Conservation (phyloP, 2,329 filamentous ascomycete species). For the Monilinia vaccinii-corymbosi region DNA sequence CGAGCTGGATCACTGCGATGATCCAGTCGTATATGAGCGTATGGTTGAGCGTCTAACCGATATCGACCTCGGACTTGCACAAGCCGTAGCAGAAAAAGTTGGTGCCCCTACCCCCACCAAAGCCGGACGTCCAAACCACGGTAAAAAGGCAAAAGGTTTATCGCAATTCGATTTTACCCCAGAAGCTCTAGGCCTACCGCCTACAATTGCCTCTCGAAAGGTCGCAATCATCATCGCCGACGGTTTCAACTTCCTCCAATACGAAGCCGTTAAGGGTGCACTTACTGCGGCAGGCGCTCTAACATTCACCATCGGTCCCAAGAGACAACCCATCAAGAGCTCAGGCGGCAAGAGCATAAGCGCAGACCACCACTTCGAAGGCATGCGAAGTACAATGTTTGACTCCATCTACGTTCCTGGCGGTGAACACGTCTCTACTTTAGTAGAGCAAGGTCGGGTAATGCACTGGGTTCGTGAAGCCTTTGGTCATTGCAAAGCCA, state of each 20-base stretch:
- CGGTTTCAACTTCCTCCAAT: constrained; percentile 60
- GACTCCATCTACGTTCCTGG: constrained; percentile 72
- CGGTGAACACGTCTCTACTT: constrained; percentile 52
- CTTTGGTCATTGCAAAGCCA: constrained; percentile 72
- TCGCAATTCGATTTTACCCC: constrained; percentile 62
- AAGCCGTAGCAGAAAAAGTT: constrained; percentile 59
- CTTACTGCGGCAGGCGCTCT: constrained; percentile 54
- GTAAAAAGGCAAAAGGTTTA: constrained; percentile 56
- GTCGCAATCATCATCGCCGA: constrained; percentile 71
- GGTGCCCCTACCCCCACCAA: constrained; percentile 52
- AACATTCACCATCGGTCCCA: constrained; percentile 63
- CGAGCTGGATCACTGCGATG: constrained; percentile 75
- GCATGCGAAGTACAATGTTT: constrained; percentile 71
- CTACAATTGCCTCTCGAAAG: constrained; percentile 61
- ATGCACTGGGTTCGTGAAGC: constrained; percentile 72
- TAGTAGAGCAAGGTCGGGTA: constrained; percentile 62
- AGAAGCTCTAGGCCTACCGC: constrained; percentile 34
- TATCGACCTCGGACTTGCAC: constrained; percentile 62
- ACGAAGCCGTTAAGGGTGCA: constrained; percentile 55
- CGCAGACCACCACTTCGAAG: constrained; percentile 72
- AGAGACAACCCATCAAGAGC: constrained; percentile 50
- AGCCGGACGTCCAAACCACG: constrained; percentile 49
- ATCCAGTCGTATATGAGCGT: constrained; percentile 64
- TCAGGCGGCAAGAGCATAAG: constrained; percentile 40
- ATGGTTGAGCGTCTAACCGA: constrained; percentile 60